A percentile compares a stretch with the other conserved stretches of the same genome.
These are phyloP conservation scores for Tulasnella sp. DNA, from an alignment of 768 basidiomycete genomes.

Conservation along the genomic window DNA sequence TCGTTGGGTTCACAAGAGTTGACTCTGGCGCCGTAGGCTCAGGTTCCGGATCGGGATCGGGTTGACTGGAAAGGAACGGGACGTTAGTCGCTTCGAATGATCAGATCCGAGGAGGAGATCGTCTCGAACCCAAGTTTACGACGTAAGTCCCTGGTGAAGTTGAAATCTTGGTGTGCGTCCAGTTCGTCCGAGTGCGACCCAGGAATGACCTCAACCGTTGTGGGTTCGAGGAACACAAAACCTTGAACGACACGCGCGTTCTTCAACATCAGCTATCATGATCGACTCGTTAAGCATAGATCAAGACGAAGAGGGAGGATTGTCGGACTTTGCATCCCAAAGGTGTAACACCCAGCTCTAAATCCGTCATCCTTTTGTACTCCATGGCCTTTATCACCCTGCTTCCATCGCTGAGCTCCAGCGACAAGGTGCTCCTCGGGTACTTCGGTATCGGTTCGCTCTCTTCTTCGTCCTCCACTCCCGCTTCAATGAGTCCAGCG, in stretches of 20 bases:
- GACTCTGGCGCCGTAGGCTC: not conserved
- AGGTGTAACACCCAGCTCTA: conserved; percentile 70
- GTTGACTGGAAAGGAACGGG: not conserved
- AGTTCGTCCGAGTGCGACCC: conserved; percentile 63
- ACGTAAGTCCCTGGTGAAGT: conserved; percentile 61
- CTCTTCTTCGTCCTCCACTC: conserved; percentile 52
- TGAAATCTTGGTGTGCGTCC: conserved; percentile 51
- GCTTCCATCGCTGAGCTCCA: conserved; percentile 76
- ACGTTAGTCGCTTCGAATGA: not conserved
- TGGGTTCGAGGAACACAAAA: conserved; percentile 72
- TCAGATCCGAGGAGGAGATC: not conserved
- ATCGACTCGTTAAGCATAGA: not conserved
- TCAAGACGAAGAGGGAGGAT: not conserved
- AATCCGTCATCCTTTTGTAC: conserved; percentile 57
- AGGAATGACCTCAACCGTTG: conserved; percentile 44
- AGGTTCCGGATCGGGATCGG: conserved; percentile 11
- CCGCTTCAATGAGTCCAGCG: conserved; percentile 49
- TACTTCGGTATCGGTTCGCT: conserved; percentile 79
- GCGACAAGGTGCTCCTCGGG: conserved; percentile 69
- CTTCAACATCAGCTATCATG: conserved; percentile 59
- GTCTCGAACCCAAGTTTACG: conserved; percentile 58
- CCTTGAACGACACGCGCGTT: conserved; percentile 65
- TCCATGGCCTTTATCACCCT: conserved; percentile 70
- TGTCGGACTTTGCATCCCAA: conserved; percentile 73
- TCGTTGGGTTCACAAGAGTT: not conserved